phyloP scores from a whole-genome alignment of 2,329 filamentous ascomycete genomes.

The Fusarium brachygibbosum region DNA sequence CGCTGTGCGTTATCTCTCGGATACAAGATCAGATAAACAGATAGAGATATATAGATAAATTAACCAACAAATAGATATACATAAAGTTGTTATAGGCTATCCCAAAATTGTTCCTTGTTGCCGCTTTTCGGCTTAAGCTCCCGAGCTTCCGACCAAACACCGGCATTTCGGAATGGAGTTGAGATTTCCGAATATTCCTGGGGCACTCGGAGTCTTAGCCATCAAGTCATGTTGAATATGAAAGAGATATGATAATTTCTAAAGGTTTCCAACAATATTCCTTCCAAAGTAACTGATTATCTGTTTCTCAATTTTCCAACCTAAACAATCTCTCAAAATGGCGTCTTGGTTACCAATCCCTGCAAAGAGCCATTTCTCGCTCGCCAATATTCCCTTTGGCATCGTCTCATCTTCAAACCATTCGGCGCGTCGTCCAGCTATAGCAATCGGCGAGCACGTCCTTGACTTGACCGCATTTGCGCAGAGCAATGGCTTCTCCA shows the following conservation, averaged over 20 bases:
- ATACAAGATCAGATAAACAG: not conserved
- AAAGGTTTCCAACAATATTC: not conserved
- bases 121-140: not conserved
- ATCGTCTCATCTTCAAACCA: constrained; percentile 76
- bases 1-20: not conserved
- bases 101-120: not conserved
- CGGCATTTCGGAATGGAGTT: not conserved
- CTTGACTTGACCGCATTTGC: constrained; percentile 77
- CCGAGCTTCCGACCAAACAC: constrained; percentile 11
- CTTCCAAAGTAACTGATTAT: not conserved
- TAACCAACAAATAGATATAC: not conserved
- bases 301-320: not conserved
- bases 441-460: constrained; percentile 79
- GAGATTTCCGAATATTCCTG: constrained; percentile 1
- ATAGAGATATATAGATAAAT: no score
- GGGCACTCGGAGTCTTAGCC: not conserved
- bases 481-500: constrained; percentile 56
- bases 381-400: constrained; percentile 86
- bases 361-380: constrained; percentile 53
- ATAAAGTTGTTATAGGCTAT: not conserved
- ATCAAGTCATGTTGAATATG: not conserved
- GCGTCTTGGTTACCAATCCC: constrained; percentile 26
- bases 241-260: not conserved
- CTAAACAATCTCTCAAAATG: constrained; percentile 1
- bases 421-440: constrained; percentile 70